Conservation (phyloP, 371 early-diverging fungal species). For the Conidiobolus incongruus region DNA sequence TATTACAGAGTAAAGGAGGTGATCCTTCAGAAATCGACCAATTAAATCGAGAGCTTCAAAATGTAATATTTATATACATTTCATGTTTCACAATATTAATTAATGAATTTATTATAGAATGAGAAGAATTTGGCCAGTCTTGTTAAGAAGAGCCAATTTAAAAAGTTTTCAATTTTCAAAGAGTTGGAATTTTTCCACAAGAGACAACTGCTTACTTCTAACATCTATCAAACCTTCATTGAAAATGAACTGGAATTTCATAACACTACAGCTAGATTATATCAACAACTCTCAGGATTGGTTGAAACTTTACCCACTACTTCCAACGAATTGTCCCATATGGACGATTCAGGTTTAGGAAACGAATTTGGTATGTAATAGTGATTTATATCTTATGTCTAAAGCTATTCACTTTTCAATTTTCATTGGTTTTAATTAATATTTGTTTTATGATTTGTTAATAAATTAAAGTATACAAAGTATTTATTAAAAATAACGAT, state of each 20-base stretch:
- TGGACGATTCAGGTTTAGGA: too few relatives aligned
- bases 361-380: too few relatives aligned
- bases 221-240: not conserved
- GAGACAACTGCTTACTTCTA: not conserved
- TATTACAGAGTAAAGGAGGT: too few relatives aligned
- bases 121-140: not conserved
- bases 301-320: not conserved
- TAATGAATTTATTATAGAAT: too few relatives aligned
- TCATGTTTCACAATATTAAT: not conserved
- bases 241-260: not conserved
- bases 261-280: not conserved
- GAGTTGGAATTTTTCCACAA: conserved; percentile 1
- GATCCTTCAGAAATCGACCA: not conserved
- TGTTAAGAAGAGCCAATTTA: not conserved
- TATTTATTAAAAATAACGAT: too few relatives aligned
- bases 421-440: too few relatives aligned
- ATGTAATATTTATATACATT: not conserved
- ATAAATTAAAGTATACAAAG: too few relatives aligned
- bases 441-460: too few relatives aligned
- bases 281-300: not conserved
- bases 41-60: not conserved
- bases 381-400: too few relatives aligned
- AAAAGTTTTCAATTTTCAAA: not conserved
- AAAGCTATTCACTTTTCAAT: too few relatives aligned
- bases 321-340: not conserved